Percentiles rank a stretch among this genome's conserved stretches.
Evolutionary conservation across 805 yeast species (phyloP).

Genomic region (Wickerhamiella vanderwaltii): DNA sequence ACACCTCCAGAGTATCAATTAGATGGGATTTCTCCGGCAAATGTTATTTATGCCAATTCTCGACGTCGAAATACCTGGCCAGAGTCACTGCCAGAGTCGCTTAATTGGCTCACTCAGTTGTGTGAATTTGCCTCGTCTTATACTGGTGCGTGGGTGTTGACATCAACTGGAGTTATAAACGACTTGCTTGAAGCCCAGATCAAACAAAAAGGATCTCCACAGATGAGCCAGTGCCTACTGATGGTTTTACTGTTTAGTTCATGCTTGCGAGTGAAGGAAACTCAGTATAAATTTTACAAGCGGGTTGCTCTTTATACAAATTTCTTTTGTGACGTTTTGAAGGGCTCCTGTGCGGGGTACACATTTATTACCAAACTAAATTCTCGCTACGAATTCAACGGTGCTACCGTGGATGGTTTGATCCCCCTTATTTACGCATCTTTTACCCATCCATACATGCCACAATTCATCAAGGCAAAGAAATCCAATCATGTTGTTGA

Average conservation of each 20-base stretch:
- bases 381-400: slow-evolving; percentile 5
- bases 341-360: background rate
- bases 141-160: slow-evolving; percentile 6
- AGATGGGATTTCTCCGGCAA: background rate
- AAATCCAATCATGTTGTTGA: background rate
- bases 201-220: background rate
- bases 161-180: background rate
- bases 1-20: slow-evolving; percentile 14
- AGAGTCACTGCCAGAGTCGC: slow-evolving; percentile 1
- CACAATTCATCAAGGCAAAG: background rate
- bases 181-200: slow-evolving; percentile 1
- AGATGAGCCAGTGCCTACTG: background rate
- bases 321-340: background rate
- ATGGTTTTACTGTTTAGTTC: background rate
- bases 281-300: background rate
- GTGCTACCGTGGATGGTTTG: background rate
- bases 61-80: slow-evolving; percentile 3
- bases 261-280: slow-evolving; percentile 2
- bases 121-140: background rate
- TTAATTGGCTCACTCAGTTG: slow-evolving; percentile 1
- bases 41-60: slow-evolving; percentile 1
- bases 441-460: slow-evolving; percentile 7
- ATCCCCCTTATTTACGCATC: background rate
- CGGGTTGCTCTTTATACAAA: background rate
- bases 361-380: background rate